Evolutionary conservation across 352 stramenopile species (phyloP).

Genomic region (Phytophthora colocasiae): DNA sequence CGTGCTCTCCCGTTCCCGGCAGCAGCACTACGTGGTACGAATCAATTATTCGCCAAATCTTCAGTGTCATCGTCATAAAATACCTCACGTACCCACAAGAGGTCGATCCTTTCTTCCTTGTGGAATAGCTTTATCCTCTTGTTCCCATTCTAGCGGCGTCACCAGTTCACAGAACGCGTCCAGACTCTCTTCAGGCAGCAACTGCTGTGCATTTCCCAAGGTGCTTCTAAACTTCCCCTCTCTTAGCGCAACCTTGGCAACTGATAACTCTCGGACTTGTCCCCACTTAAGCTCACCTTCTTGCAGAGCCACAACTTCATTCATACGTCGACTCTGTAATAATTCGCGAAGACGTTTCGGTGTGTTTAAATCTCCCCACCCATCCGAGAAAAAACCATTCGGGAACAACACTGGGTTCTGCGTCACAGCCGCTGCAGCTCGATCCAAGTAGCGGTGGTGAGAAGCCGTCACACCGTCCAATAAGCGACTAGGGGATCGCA

Average conservation of each 20-base stretch:
- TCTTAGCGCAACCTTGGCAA: slow-evolving; percentile 49
- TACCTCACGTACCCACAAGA: slow-evolving; percentile 47
- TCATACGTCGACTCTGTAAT: slow-evolving; percentile 71
- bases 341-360: slow-evolving; percentile 58
- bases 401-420: slow-evolving; percentile 82
- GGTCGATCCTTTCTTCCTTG: slow-evolving; percentile 34
- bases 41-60: slow-evolving; percentile 12
- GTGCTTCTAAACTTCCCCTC: slow-evolving; percentile 70
- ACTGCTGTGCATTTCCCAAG: slow-evolving; percentile 57
- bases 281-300: slow-evolving; percentile 44
- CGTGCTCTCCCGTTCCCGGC: slow-evolving; percentile 78
- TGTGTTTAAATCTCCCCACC: slow-evolving; percentile 79
- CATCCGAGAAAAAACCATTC: slow-evolving; percentile 82
- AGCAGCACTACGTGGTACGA: slow-evolving; percentile 55
- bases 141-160: slow-evolving; percentile 65
- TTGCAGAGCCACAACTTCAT: slow-evolving; percentile 50
- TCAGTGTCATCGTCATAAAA: neutral
- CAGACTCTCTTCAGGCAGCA: slow-evolving; percentile 64
- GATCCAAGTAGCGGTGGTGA: slow-evolving; percentile 79
- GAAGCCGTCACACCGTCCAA: slow-evolving; percentile 64
- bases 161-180: slow-evolving; percentile 76
- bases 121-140: slow-evolving; percentile 15
- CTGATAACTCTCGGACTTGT: slow-evolving; percentile 26
- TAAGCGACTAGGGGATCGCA: slow-evolving; percentile 65
- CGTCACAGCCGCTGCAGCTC: slow-evolving; percentile 68